Conservation (phyloP, 768 basidiomycete genomes). For the Trametes meyenii region DNA sequence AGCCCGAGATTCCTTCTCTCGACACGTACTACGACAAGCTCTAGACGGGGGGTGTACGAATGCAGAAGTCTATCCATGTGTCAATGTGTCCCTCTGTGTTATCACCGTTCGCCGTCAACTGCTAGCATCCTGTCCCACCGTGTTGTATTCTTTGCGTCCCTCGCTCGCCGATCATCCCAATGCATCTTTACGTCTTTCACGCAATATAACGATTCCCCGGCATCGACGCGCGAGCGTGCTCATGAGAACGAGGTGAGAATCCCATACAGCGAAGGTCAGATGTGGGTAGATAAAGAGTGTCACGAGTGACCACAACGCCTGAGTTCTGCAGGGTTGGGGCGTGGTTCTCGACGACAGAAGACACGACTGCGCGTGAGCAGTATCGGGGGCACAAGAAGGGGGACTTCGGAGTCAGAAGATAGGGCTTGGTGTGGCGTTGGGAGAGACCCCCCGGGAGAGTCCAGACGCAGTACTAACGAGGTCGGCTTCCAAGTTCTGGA, state of each 20-base stretch:
- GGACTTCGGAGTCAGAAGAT: slow-evolving; percentile 5
- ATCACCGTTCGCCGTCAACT: slow-evolving; percentile 25
- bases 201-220: slow-evolving; percentile 16
- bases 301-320: background rate
- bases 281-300: slow-evolving; percentile 2
- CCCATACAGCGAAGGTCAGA: slow-evolving; percentile 1
- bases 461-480: no score
- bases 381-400: slow-evolving; percentile 1
- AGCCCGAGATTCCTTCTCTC: slow-evolving; percentile 87
- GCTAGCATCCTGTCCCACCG: slow-evolving; percentile 19
- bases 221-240: slow-evolving; percentile 9
- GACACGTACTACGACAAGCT: slow-evolving; percentile 93
- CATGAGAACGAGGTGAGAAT: background rate
- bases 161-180: slow-evolving; percentile 20
- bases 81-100: slow-evolving; percentile 26
- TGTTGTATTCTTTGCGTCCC: slow-evolving; percentile 25
- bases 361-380: background rate
- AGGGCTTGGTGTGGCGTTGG: background rate
- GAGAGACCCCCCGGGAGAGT: no score
- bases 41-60: slow-evolving; percentile 30
- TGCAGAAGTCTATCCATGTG: slow-evolving; percentile 29
- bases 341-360: background rate
- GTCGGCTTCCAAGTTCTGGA: no score
- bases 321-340: background rate
- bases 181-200: slow-evolving; percentile 26